phyloP scores from a whole-genome alignment of 345 rosid species.

The Populus davidiana region DNA sequence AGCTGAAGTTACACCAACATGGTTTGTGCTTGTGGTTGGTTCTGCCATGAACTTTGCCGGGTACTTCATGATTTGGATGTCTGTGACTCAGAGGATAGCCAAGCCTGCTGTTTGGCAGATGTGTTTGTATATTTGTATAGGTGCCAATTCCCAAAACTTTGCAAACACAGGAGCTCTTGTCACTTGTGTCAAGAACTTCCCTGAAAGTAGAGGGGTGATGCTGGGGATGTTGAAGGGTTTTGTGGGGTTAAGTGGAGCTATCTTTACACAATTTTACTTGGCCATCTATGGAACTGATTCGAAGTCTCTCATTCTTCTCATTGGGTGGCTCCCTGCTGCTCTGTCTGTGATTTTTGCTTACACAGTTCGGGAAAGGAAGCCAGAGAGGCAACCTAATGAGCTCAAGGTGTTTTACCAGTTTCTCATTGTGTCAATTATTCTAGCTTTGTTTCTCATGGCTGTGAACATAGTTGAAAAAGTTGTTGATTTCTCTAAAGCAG shows the following conservation, averaged over 20 bases:
- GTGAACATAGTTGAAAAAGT: constrained; percentile 53
- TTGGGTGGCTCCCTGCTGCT: constrained; percentile 83
- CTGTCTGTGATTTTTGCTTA: constrained; percentile 66
- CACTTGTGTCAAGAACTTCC: constrained; percentile 83
- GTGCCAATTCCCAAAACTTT: constrained; percentile 84
- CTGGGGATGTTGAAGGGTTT: constrained; percentile 78
- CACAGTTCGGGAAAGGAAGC: constrained; percentile 51
- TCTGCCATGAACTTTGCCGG: constrained; percentile 80
- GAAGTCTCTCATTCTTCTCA: constrained; percentile 63
- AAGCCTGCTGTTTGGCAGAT: constrained; percentile 78
- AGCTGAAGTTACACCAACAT: constrained; percentile 84
- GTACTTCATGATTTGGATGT: constrained; percentile 82
- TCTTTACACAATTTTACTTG: constrained; percentile 72
- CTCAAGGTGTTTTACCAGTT: constrained; percentile 54
- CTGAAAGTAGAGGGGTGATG: constrained; percentile 78
- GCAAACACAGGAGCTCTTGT: constrained; percentile 87
- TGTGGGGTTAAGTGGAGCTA: constrained; percentile 81
- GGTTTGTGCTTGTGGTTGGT: constrained; percentile 75
- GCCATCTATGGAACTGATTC: constrained; percentile 80
- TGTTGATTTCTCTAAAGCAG: constrained; percentile 46
- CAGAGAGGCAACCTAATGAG: constrained; percentile 56
- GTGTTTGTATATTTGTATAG: constrained; percentile 72
- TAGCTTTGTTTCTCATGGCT: constrained; percentile 76
- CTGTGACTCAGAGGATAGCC: constrained; percentile 59
- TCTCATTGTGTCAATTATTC: constrained; percentile 48